These are phyloP conservation scores for Schwanniomyces occidentalis DNA, from an alignment of 805 yeast species.

Conservation along the genomic window DNA sequence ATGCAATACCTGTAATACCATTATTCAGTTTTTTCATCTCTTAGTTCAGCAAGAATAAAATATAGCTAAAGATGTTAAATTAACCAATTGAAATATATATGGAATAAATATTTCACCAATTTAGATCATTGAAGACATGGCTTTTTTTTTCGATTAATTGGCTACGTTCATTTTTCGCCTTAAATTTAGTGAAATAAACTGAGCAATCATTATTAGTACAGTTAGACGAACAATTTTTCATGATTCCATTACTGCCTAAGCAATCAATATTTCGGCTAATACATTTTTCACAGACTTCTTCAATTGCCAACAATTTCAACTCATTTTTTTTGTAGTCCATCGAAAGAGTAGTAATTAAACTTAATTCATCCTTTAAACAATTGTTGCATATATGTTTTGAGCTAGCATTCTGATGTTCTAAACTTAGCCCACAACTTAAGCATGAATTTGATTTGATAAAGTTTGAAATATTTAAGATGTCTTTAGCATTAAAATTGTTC, in stretches of 20 bases:
- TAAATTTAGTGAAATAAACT: constrained; percentile 54
- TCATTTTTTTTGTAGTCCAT: constrained; percentile 25
- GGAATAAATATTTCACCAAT: constrained; percentile 15
- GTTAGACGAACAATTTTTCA: constrained; percentile 9
- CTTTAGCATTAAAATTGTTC: not conserved
- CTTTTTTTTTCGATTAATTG: constrained; percentile 7
- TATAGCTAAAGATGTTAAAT: too few species aligned
- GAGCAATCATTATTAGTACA: constrained; percentile 71
- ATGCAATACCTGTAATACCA: too few species aligned
- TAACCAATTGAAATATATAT: too few species aligned
- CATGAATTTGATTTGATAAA: constrained; percentile 21
- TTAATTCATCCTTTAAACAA: constrained; percentile 31
- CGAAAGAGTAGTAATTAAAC: constrained; percentile 31
- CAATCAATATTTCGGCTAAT: constrained; percentile 15
- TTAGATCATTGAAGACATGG: constrained; percentile 6
- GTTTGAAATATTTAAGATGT: constrained; percentile 12
- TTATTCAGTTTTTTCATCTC: too few species aligned
- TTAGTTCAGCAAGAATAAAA: too few species aligned
- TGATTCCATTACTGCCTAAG: constrained; percentile 11
- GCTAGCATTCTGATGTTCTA: constrained; percentile 1
- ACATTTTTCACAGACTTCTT: constrained; percentile 21
- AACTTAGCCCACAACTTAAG: constrained; percentile 24
- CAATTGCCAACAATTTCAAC: constrained; percentile 11
- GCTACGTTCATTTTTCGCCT: constrained; percentile 32
- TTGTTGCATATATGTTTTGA: constrained; percentile 16